phyloP scores from a whole-genome alignment of 371 early-diverging fungal genomes.

The Cokeromyces recurvatus region DNA sequence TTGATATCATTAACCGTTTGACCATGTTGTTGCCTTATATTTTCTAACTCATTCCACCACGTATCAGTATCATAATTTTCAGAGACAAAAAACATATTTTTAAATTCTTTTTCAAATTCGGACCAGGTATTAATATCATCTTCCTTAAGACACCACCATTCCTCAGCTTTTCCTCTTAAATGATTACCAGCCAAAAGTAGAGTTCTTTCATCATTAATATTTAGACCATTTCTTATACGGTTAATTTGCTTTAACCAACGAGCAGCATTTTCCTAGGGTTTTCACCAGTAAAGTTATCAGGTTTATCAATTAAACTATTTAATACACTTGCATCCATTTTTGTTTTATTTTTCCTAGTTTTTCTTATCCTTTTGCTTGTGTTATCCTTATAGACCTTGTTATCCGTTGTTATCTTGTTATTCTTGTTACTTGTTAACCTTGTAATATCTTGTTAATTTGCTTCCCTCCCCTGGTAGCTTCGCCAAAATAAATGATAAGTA shows the following conservation, averaged over 20 bases:
- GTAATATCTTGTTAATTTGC: no score
- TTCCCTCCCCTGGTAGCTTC: no score
- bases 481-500: no score
- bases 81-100: background rate
- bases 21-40: background rate
- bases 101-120: background rate
- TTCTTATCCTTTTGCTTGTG: background rate
- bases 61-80: background rate
- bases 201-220: background rate
- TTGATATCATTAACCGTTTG: background rate
- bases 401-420: no score
- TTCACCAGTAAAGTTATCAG: background rate
- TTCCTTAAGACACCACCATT: background rate
- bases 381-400: no score
- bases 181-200: background rate
- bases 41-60: background rate
- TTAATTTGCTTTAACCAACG: background rate
- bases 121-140: background rate
- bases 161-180: background rate
- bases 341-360: background rate
- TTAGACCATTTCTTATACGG: background rate
- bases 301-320: background rate
- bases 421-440: no score
- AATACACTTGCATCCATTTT: background rate
- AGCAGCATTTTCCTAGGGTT: background rate